Base-by-base conservation (phyloP, 345 rosid species). In the Dovyalis caffra region DNA sequence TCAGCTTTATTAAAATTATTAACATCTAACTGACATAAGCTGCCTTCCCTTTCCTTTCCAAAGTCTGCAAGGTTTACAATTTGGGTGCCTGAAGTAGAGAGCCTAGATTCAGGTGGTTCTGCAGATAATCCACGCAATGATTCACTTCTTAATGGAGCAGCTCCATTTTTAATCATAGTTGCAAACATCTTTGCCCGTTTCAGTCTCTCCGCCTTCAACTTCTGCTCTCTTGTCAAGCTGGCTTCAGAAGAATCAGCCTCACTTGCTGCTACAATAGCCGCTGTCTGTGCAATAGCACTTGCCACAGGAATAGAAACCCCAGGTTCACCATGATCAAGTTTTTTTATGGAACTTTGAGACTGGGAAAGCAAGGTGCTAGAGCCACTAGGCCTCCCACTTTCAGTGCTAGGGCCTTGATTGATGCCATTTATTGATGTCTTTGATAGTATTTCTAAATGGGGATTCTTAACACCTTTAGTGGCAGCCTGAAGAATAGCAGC, bases 121-220 rank as follows among this genome's bases (percentile, higher is more conserved):
- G 81, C 86, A 1, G 98, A 90, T 78, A 80, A 71, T 68, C 87
- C 81, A 6, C 83, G 82, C n/a, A 71, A 66, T 60, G 79, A 29
- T 77, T 87, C 88, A 72, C 83, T 77, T 79, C 87, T 88, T 18
- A 72, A 71, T 5, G 94, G 85, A 58, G 80, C 87, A 72, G 85
- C 83, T 77, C 88, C 87, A 69, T 79, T 74, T 86, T 87, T 91
- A 49, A 95, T 69, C 97, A 86, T 82, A 79, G 98, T 88, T 66
- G 94, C 86, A 80, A 95, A 93, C 91, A 91, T 84, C 83, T 93
- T 95, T 62, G 99, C 99, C 33, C 99, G 94, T 80, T 85, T 95
- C 79, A 95, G 86, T 81, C 99, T 89, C 80, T 93, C 98, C 38
- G 98, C 96, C 86, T 90, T 91, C 75, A 95, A 73, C 85, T 91